Percentiles rank a stretch among this genome's conserved stretches.
Evolutionary conservation across 441 rosid genomes (phyloP).

Genomic region (Eruca vesicaria): DNA sequence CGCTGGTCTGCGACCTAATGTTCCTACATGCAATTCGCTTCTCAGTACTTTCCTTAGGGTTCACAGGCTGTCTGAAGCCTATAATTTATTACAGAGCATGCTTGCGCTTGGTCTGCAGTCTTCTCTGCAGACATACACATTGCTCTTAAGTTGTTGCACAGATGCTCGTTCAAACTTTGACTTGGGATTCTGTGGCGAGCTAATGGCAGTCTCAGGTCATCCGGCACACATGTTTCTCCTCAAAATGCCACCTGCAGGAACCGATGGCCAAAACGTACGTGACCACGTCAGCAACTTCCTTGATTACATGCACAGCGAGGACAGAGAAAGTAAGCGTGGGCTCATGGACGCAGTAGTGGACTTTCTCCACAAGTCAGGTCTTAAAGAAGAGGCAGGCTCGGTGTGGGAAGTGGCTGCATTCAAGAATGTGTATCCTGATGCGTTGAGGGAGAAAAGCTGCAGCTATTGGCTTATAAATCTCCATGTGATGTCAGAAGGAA

Average conservation of each 20-base stretch:
- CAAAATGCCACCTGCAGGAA: constrained; percentile 78
- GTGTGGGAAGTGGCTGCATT: constrained; percentile 91
- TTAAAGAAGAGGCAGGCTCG: constrained; percentile 89
- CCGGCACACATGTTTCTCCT: constrained; percentile 81
- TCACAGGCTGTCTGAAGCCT: constrained; percentile 69
- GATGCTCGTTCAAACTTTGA: constrained; percentile 69
- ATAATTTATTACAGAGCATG: constrained; percentile 74
- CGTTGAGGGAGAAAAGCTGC: constrained; percentile 71
- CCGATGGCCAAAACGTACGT: constrained; percentile 89
- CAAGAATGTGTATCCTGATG: constrained; percentile 84
- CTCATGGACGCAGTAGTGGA: constrained; percentile 87
- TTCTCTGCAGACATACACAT: constrained; percentile 81
- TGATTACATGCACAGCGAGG: constrained; percentile 89
- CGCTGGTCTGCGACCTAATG: constrained; percentile 78
- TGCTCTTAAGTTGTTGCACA: constrained; percentile 86
- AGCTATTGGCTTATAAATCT: constrained; percentile 92
- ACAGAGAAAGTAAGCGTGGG: constrained; percentile 96
- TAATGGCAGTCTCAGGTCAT: constrained; percentile 83
- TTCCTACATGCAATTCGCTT: constrained; percentile 93
- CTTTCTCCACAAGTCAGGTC: constrained; percentile 92
- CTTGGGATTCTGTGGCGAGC: constrained; percentile 72
- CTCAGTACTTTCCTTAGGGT: constrained; percentile 84
- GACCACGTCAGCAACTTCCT: constrained; percentile 75
- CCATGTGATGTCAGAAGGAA: constrained; percentile 97
- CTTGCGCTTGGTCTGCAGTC: constrained; percentile 61